Conservation (phyloP, 1,284 basidiomycete genomes). For the Microbotryum intermedium region DNA sequence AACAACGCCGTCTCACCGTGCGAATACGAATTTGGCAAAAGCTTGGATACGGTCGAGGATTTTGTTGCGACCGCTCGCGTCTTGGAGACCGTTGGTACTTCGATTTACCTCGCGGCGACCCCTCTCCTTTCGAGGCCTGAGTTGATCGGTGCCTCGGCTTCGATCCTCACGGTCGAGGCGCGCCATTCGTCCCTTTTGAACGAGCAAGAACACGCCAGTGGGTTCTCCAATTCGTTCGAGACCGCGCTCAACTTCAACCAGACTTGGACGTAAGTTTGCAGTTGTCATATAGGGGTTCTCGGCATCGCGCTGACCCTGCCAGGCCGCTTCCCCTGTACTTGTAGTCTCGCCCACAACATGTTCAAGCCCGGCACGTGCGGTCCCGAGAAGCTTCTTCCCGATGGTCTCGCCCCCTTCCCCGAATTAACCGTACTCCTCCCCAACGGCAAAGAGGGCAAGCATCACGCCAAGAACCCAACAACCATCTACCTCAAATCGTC, state of each 20-base stretch:
- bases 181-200: conserved; percentile 64
- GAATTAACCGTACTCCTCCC: too few relatives aligned
- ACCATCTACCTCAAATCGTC: too few relatives aligned
- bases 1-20: neutral
- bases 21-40: neutral
- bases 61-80: neutral
- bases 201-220: conserved; percentile 52
- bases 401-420: too few relatives aligned
- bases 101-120: neutral
- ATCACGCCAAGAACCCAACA: too few relatives aligned
- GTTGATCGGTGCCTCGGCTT: conserved; percentile 59
- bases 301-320: too few relatives aligned
- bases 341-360: too few relatives aligned
- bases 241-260: conserved; percentile 58
- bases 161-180: conserved; percentile 70
- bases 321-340: too few relatives aligned
- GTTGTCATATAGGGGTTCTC: too few relatives aligned
- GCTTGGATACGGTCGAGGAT: neutral
- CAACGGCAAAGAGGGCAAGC: too few relatives aligned
- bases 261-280: conserved; percentile 39
- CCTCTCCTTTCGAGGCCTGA: conserved; percentile 45
- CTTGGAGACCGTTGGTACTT: too few relatives aligned
- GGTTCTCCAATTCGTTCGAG: conserved; percentile 62
- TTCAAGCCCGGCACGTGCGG: too few relatives aligned
- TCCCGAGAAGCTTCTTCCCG: too few relatives aligned